Evolutionary conservation across 2,329 filamentous ascomycete species (phyloP).

Genomic region (Stromatinia cepivora): DNA sequence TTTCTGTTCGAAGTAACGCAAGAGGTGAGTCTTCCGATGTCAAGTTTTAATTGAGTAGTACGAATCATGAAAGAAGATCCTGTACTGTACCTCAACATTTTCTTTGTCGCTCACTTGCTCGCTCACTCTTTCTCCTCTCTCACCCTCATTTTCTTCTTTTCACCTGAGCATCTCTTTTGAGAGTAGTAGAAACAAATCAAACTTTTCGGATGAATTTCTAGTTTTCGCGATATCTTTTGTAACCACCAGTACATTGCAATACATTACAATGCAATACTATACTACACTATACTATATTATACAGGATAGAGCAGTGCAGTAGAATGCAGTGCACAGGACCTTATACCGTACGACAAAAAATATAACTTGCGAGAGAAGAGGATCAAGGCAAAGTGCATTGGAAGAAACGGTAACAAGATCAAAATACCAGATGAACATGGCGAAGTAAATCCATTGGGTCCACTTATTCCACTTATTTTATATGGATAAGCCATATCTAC

Average conservation of each 20-base stretch:
- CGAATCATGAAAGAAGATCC: conserved; percentile 10
- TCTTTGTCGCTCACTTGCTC: conserved; percentile 11
- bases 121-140: background rate
- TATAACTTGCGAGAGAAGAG: background rate
- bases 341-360: background rate
- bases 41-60: conserved; percentile 17
- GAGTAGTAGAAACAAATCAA: background rate
- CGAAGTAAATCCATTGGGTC: background rate
- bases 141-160: background rate
- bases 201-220: background rate
- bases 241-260: background rate
- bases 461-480: background rate
- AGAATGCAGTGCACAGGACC: background rate
- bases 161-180: background rate
- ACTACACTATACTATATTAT: background rate
- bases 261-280: background rate
- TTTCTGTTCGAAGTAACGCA: conserved; percentile 20
- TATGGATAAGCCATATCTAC: background rate
- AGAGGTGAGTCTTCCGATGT: conserved; percentile 18
- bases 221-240: conserved; percentile 12
- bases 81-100: conserved; percentile 12
- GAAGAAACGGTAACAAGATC: conserved; percentile 4
- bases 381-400: conserved; percentile 11
- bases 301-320: background rate
- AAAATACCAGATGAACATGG: conserved; percentile 15